These are phyloP conservation scores for Salix udensis DNA, from an alignment of 345 rosid genomes.

Conservation along the genomic window DNA sequence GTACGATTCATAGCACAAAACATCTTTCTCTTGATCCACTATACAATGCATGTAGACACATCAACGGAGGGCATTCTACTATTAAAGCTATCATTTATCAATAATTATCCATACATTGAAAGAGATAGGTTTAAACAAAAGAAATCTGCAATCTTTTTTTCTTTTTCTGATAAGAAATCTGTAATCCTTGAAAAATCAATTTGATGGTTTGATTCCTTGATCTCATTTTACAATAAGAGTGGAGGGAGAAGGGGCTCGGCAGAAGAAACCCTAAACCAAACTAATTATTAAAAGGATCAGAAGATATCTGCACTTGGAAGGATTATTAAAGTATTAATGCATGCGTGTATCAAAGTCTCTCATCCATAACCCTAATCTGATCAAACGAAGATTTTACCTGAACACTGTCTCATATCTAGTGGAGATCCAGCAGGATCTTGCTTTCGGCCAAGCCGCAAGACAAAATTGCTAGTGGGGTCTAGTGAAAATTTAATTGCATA, in stretches of 20 bases:
- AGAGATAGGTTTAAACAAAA: neutral
- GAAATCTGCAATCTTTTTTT: neutral
- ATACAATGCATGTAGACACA: neutral
- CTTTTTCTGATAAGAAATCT: neutral
- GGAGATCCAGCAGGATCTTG: slow-evolving; percentile 5
- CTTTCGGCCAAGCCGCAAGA: slow-evolving; percentile 1
- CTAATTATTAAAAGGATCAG: neutral
- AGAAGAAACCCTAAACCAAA: slow-evolving; percentile 10
- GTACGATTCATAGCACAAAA: neutral
- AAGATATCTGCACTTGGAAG: neutral
- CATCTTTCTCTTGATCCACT: neutral
- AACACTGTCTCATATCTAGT: neutral
- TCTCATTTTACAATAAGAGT: neutral
- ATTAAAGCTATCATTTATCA: neutral
- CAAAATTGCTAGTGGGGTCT: neutral
- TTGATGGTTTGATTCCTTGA: neutral
- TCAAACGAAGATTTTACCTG: neutral
- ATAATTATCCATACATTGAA: neutral
- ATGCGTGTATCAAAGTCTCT: neutral
- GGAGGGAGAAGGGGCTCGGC: neutral
- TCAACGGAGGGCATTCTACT: neutral
- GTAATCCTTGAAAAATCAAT: neutral
- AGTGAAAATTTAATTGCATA: neutral
- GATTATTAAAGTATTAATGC: neutral
- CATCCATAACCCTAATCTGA: slow-evolving; percentile 3